These are phyloP conservation scores for Cenococcum geophilum DNA, from an alignment of 495 filamentous ascomycete genomes.

Conservation along the genomic window DNA sequence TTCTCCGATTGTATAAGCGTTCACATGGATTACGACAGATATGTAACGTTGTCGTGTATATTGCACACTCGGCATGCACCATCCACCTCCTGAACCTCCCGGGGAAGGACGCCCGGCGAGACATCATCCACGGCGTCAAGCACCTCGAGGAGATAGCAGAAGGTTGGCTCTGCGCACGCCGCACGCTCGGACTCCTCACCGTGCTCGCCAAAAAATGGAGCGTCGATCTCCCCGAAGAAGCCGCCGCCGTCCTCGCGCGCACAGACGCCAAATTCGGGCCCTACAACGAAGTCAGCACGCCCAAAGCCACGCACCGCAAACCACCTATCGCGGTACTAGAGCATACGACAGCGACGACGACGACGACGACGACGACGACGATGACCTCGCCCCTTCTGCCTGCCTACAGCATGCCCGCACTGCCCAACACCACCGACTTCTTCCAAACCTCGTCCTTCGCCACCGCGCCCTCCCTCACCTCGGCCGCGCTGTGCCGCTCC, in stretches of 20 bases:
- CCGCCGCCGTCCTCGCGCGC: conserved; percentile 62
- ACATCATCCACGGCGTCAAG: conserved; percentile 84
- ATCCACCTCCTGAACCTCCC: conserved; percentile 91
- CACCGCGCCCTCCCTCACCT: conserved; percentile 9
- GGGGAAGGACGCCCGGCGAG: conserved; percentile 78
- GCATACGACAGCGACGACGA: too few species aligned
- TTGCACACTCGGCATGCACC: conserved; percentile 85
- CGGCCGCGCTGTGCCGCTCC: conserved; percentile 10
- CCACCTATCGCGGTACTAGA: too few species aligned
- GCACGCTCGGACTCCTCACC: conserved; percentile 78
- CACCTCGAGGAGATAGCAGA: conserved; percentile 95
- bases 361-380: not conserved
- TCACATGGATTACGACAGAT: conserved; percentile 87
- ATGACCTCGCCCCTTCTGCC: conserved; percentile 11
- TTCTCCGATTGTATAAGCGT: conserved; percentile 88
- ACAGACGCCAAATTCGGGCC: conserved; percentile 49
- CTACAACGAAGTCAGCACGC: conserved; percentile 24
- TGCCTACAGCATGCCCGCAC: conserved; percentile 17
- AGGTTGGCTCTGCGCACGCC: conserved; percentile 83
- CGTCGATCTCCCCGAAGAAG: conserved; percentile 79
- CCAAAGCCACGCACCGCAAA: conserved; percentile 14
- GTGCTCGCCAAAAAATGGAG: conserved; percentile 85
- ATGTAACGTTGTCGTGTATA: conserved; percentile 92
- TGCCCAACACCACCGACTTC: conserved; percentile 15
- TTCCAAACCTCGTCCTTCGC: conserved; percentile 20